These are phyloP conservation scores for Dendryphion nanum DNA, from an alignment of 2,329 filamentous ascomycete genomes.

Conservation along the genomic window DNA sequence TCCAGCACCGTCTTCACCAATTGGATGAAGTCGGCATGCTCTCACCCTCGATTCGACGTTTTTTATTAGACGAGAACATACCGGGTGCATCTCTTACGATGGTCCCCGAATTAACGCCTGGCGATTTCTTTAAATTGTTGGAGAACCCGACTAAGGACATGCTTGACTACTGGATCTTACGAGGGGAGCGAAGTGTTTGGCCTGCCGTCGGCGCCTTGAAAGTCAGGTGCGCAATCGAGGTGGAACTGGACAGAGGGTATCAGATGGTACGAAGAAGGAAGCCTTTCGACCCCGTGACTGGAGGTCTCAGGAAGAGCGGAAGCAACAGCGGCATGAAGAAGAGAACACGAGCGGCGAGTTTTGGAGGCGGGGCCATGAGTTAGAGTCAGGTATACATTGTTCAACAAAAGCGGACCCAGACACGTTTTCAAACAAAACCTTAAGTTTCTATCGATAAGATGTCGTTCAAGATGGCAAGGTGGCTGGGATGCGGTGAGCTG, in stretches of 20 bases:
- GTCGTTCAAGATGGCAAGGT: no score
- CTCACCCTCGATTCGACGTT: constrained; percentile 66
- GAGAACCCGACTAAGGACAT: constrained; percentile 75
- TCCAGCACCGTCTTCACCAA: constrained; percentile 78
- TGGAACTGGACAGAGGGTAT: constrained; percentile 83
- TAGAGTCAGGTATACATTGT: constrained; percentile 1
- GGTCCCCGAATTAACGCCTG: constrained; percentile 71
- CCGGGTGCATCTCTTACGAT: constrained; percentile 77
- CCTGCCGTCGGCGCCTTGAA: constrained; percentile 80
- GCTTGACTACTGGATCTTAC: constrained; percentile 79
- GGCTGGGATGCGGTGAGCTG: no score
- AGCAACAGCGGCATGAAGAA: constrained; percentile 17
- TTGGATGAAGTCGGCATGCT: constrained; percentile 75
- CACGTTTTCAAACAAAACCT: not conserved
- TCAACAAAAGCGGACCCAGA: not conserved
- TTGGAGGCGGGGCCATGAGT: constrained; percentile 16
- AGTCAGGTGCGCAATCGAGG: constrained; percentile 80
- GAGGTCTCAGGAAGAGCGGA: constrained; percentile 23
- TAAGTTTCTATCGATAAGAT: no score
- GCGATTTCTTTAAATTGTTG: constrained; percentile 76
- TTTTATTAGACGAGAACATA: constrained; percentile 79
- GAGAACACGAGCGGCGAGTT: constrained; percentile 26
- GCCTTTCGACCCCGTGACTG: constrained; percentile 45
- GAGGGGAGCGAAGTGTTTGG: constrained; percentile 88
- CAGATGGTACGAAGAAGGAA: constrained; percentile 66